Base-by-base conservation (phyloP, 2,329 filamentous ascomycete genomes). In the Aureobasidium zeae region DNA sequence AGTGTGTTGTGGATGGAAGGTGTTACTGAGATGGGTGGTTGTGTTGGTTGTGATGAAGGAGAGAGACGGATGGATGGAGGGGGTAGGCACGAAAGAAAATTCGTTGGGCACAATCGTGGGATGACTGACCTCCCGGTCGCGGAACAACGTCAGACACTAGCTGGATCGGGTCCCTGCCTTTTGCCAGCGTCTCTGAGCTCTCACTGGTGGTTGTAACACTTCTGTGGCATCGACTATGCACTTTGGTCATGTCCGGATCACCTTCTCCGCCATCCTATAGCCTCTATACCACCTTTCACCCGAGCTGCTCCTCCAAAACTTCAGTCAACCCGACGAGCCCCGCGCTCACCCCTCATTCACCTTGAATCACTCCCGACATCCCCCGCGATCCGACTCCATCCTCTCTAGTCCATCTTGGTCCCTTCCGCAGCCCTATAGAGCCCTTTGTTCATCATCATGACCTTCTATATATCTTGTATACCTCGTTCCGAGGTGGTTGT, bases 341-440 rank as follows among this genome's bases (percentile, higher is more conserved):
- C 39, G 39, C 39, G 28, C 31, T 12, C 24, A 43, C 39, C 39
- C 39, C 39, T 43, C 39, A 43, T 43, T 34, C 16, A n/a, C 12
- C 33, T 28, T 13, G 13, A 30, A 7, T 41, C 29, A 24, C 39
- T 26, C 16, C 39, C 39, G 39, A 43, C 15, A 17, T 43, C n/a
- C 30, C 34, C 37, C 37, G 37, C 37, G 24, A 15, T 11, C 22
- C 37, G 37, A 20, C 30, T 43, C 33, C 20, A 10, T 13, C 21
- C 15, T 22, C n/a, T 13, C 10, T 17, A 31, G 9, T 21, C 31
- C 11, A 21, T 29, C 24, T 29, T 15, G 19, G 35, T 22, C 21
- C 35, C 35, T 29, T 29, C 25, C 24, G 35, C 16, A n/a, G n/a
- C 25, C 35, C 16, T 28, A 29, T 32, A 31, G 15, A 20, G 13